Conservation (phyloP, 371 early-diverging fungal species). For the Saksenaea vasiformis region DNA sequence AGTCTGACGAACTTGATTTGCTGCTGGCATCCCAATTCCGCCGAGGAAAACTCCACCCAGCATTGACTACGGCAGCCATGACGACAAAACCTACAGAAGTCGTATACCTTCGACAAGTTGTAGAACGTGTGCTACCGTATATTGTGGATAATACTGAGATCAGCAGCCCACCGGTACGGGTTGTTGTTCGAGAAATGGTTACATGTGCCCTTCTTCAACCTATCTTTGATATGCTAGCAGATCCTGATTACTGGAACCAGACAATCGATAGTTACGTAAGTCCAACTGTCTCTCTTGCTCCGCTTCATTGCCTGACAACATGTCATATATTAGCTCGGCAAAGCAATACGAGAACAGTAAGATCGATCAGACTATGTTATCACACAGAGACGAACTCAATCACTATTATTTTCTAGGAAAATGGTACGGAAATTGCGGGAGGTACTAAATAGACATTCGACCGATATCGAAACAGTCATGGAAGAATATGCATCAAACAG, state of each 20-base stretch:
- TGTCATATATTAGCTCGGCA: slow-evolving; percentile 41
- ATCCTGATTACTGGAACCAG: slow-evolving; percentile 88
- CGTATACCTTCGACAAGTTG: slow-evolving; percentile 67
- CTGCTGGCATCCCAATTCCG: slow-evolving; percentile 65
- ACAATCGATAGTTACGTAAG: slow-evolving; percentile 67
- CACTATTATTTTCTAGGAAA: slow-evolving; percentile 33
- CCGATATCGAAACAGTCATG: slow-evolving; percentile 37
- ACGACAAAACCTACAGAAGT: slow-evolving; percentile 55
- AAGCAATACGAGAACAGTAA: slow-evolving; percentile 68
- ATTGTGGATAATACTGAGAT: slow-evolving; percentile 59
- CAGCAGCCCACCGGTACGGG: slow-evolving; percentile 55
- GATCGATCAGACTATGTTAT: slow-evolving; percentile 5
- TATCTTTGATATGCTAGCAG: slow-evolving; percentile 67
- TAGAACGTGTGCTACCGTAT: slow-evolving; percentile 65
- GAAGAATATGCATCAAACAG: slow-evolving; percentile 4
- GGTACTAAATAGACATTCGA: slow-evolving; percentile 69
- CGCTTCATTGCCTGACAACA: neutral
- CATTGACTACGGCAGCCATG: slow-evolving; percentile 53
- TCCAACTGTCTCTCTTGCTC: neutral
- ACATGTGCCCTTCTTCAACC: slow-evolving; percentile 73
- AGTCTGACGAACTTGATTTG: slow-evolving; percentile 64
- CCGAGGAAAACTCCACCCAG: slow-evolving; percentile 62
- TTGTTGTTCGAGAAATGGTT: slow-evolving; percentile 77
- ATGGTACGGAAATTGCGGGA: slow-evolving; percentile 75
- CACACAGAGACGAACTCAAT: neutral